A percentile compares a stretch with the other conserved stretches of the same genome.
Evolutionary conservation across 1,139 yeast genomes (phyloP).

Genomic region (Pichia norvegensis): DNA sequence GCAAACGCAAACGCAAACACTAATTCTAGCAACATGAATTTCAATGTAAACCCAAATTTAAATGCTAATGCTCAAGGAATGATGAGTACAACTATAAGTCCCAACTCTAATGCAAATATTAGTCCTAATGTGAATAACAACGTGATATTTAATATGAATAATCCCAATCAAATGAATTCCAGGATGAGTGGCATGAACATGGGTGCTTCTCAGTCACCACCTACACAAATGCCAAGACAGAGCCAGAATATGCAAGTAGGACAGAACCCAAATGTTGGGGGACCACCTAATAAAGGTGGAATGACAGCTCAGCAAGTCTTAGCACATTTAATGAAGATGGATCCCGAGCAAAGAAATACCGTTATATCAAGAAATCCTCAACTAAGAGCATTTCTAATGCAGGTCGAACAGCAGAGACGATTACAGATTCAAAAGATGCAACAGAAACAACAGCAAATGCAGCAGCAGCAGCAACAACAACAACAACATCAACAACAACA

Average conservation of each 20-base stretch:
- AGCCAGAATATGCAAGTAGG: not conserved
- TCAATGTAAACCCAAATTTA: not conserved
- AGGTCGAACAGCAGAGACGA: slow-evolving; percentile 31
- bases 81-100: not conserved
- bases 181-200: not conserved
- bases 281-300: slow-evolving; percentile 4
- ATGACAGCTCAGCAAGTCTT: slow-evolving; percentile 25
- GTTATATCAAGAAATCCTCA: slow-evolving; percentile 28
- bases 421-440: slow-evolving; percentile 22
- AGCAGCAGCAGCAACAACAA: slow-evolving; percentile 15
- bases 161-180: not conserved
- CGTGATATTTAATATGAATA: slow-evolving; percentile 17
- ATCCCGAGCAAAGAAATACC: slow-evolving; percentile 27
- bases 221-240: not conserved
- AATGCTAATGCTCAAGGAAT: not conserved
- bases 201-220: not conserved
- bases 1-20: not conserved
- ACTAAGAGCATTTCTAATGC: slow-evolving; percentile 25
- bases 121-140: not conserved
- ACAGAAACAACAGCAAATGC: slow-evolving; percentile 20
- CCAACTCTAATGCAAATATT: not conserved
- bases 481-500: slow-evolving; percentile 17
- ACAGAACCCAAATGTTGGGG: not conserved
- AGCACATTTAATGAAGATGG: slow-evolving; percentile 27
- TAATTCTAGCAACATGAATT: not conserved